Conservation (phyloP, 768 basidiomycete species). For the Leccinum pellstonianum region DNA sequence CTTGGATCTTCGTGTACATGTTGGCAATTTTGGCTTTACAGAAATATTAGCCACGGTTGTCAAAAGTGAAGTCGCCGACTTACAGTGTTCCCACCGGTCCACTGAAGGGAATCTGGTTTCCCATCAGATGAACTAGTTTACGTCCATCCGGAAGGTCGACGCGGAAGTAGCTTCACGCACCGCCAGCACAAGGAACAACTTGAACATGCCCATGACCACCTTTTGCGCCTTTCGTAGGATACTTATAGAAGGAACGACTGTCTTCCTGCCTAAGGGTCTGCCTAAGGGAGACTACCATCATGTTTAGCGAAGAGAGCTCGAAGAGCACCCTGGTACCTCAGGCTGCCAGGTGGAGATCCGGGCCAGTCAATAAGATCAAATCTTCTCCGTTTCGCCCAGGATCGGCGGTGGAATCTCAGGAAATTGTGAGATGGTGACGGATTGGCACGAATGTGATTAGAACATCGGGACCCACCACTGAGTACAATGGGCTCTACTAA, state of each 20-base stretch:
- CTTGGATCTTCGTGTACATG: slow-evolving; percentile 93
- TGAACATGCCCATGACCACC: slow-evolving; percentile 96
- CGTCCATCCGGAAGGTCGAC: slow-evolving; percentile 87
- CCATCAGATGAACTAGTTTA: slow-evolving; percentile 84
- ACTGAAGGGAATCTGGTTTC: slow-evolving; percentile 74
- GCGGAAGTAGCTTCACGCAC: slow-evolving; percentile 77
- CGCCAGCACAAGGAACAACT: slow-evolving; percentile 54
- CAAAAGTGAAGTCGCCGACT: too few species aligned
- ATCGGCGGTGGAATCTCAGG: slow-evolving; percentile 75
- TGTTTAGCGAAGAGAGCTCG: slow-evolving; percentile 69
- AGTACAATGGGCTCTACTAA: too few species aligned
- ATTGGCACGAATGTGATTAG: slow-evolving; percentile 77
- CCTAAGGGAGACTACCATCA: slow-evolving; percentile 13
- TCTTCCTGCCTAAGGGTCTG: too few species aligned
- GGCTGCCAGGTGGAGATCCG: slow-evolving; percentile 23
- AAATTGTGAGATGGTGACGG: slow-evolving; percentile 90
- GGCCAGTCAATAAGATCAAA: slow-evolving; percentile 5
- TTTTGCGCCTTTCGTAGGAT: slow-evolving; percentile 80
- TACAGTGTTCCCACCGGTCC: slow-evolving; percentile 76
- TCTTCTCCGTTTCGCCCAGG: slow-evolving; percentile 75
- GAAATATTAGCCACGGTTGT: background rate
- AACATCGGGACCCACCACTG: slow-evolving; percentile 66
- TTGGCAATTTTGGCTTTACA: slow-evolving; percentile 74
- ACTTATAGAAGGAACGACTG: too few species aligned
- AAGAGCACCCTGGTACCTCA: slow-evolving; percentile 73